phyloP scores from a whole-genome alignment of 2,329 filamentous ascomycete genomes.

The Lasiodiplodia theobromae region DNA sequence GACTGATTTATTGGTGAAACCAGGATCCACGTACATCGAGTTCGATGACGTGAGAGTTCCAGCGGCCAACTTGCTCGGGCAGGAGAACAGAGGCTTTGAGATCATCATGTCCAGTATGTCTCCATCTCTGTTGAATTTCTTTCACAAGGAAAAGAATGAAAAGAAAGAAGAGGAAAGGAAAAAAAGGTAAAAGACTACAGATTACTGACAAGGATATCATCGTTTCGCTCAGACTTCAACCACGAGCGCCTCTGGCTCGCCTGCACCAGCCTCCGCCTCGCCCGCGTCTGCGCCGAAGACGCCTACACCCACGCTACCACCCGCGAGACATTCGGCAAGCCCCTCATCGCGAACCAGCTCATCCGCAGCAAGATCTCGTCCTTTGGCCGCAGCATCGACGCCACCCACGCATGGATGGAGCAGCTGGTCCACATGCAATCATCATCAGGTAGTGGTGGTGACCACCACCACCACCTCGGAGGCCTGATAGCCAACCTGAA shows the following conservation, averaged over 20 bases:
- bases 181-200: no score
- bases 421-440: conserved; percentile 38
- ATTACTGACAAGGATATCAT: not conserved
- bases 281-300: conserved; percentile 40
- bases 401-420: conserved; percentile 41
- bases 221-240: conserved; percentile 39
- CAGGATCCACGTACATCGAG: conserved; percentile 32
- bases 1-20: conserved; percentile 36
- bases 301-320: conserved; percentile 41
- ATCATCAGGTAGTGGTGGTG: not conserved
- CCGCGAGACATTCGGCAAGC: conserved; percentile 43
- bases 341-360: conserved; percentile 43
- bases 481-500: not conserved
- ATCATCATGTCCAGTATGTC: conserved; percentile 28
- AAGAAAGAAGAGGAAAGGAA: no score
- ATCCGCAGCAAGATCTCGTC: conserved; percentile 43
- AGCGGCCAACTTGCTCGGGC: conserved; percentile 39
- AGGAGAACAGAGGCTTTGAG: conserved; percentile 40
- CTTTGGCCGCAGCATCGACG: conserved; percentile 40
- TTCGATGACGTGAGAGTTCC: conserved; percentile 45
- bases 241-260: conserved; percentile 44
- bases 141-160: no score
- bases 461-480: not conserved
- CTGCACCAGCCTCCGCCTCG: conserved; percentile 41
- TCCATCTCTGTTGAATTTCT: no score